Base-by-base conservation (phyloP, 768 basidiomycete genomes). In the Calocybe gangraenosa region DNA sequence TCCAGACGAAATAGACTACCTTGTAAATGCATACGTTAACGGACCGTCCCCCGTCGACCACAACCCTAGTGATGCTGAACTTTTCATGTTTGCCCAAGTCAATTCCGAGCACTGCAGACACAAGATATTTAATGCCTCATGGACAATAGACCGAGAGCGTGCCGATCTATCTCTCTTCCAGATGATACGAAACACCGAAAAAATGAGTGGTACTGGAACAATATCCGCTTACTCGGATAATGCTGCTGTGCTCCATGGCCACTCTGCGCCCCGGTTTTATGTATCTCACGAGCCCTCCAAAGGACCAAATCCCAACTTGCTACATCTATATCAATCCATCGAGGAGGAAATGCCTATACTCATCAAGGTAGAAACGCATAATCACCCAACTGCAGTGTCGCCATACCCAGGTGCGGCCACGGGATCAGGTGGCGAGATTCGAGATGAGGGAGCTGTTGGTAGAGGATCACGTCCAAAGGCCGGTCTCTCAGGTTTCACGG, bases 11-110 rank as follows among this genome's bases (percentile, higher is more conserved):
- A 89, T 98, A 50, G 79, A 85, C 56, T 99, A 97, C 65, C 82
- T 98, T 51, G 77, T 96, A 52, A 75, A 87, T 42, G 92, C 89
- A 9, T 99, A 92, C 65, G 74, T 89, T 20, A 73, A 84, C n/a
- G 85, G 87, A 4, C 47, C 70, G 4, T 60, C 72, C 10, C 75
- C 87, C 1, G 80, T 87, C 63, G 73, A 74, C 38, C 82, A 94
- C 28, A 85, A 92, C 60, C 96, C 95, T 7, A 96, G 90, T 31
- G 96, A 98, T 60, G 94, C 95, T 2, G 96, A 99, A 62, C 74
- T 99, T 7, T 99, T 99, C 78, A 99, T 98, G 96, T 99, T 98
- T 65, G 95, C 96, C 2, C 96, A 99, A 61, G 95, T 99, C 63
- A 99, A 99, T 69, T 97, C 94, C n/a, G 96, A 99, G 64, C 96